Base-by-base conservation (phyloP, 495 filamentous ascomycete genomes). In the Xylaria palmicola region DNA sequence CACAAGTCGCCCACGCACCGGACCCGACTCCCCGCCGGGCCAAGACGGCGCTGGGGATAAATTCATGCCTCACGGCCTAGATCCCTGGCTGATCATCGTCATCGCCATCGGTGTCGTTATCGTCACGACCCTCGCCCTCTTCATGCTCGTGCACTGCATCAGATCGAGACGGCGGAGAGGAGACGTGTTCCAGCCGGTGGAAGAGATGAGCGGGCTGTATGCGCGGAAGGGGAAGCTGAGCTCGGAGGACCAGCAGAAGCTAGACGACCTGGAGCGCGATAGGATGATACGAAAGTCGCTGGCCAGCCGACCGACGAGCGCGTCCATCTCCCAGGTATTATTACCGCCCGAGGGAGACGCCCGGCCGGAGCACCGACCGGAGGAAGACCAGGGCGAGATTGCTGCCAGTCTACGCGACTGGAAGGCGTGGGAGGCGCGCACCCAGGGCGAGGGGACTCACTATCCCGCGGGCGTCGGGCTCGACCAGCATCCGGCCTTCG, bases 241-340 rank as follows among this genome's bases (percentile, higher is more conserved):
- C 58, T 37, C 56, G 10, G 37, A 10, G 1, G 30, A 76, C 7
- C 63, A 60, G 39, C 44, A 50, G 6, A 65, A 65, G 19, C 67
- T 74, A 41, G 71, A 79, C 43, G 78, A 80, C 37, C 55, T 65
- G 19, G 73, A 78, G 57, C 64, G 79, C 17, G 66, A 62, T 9
- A 65, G 59, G 47, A 79, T 81, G 67, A 81, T 81, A 54, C 72
- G 76, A 26, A 81, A 81, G 61, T 81, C 79, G 0, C 65, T 80
- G 1, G 76, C 76, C 19, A 75, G 62, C 15, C 72, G 79, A 24
- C 71, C 67, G 29, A 45, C 45, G 15, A 66, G 54, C 52, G 22
- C 15, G 9, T 13, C 9, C 9, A 17, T 27, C 48, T 36, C 39
- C 1, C 52, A 43, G 27, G 26, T 13, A 1, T 41, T 52, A 0